phyloP scores from a whole-genome alignment of 352 stramenopile species.

The Phytophthora podocarpi region DNA sequence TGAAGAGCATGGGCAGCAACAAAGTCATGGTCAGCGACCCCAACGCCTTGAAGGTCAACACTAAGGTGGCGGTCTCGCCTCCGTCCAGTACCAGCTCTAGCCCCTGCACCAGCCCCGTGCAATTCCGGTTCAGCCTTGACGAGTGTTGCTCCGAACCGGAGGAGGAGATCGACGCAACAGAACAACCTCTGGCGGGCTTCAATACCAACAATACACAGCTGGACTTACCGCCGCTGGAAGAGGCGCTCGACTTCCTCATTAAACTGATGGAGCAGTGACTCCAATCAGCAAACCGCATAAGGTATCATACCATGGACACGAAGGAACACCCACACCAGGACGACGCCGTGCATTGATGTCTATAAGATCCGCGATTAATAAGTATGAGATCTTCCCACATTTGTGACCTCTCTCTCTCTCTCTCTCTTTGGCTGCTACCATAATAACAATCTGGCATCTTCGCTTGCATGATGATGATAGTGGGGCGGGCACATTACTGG shows the following conservation, averaged over 20 bases:
- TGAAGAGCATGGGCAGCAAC: conserved; percentile 41
- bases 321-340: too few relatives aligned
- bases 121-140: conserved; percentile 16
- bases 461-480: too few relatives aligned
- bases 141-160: conserved; percentile 18
- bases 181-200: conserved; percentile 5
- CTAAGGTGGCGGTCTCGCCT: conserved; percentile 18
- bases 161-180: conserved; percentile 13
- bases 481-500: conserved; percentile 7
- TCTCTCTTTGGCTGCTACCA: conserved; percentile 7
- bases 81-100: conserved; percentile 29
- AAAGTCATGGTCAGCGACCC: conserved; percentile 30
- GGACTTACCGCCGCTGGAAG: conserved; percentile 46
- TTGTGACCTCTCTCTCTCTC: conserved; percentile 6
- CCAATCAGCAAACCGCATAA: too few relatives aligned
- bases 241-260: conserved; percentile 66
- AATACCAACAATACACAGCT: conserved; percentile 12
- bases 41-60: conserved; percentile 18
- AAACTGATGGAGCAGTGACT: conserved; percentile 40
- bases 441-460: background rate
- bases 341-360: conserved; percentile 13
- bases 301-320: too few relatives aligned
- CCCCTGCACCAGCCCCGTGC: conserved; percentile 31
- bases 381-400: background rate
- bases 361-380: conserved; percentile 29